phyloP scores from a whole-genome alignment of 768 basidiomycete species.

The Pleurotus tuoliensis region DNA sequence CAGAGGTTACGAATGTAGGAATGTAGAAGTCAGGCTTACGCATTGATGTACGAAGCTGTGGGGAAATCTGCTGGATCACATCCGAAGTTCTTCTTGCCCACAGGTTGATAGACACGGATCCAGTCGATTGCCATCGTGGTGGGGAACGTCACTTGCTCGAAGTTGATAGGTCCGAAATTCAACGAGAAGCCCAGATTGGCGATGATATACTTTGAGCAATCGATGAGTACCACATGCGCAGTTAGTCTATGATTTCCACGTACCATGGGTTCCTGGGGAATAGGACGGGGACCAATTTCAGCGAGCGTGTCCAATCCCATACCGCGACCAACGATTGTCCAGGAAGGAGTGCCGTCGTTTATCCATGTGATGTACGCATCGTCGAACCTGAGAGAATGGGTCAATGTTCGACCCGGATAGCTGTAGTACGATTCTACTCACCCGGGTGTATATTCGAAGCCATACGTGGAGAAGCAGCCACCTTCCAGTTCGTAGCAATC shows the following conservation, averaged over 20 bases:
- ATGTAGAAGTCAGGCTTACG: conserved; percentile 28
- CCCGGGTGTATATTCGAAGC: conserved; percentile 51
- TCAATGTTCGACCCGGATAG: conserved; percentile 16
- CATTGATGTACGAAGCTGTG: conserved; percentile 70
- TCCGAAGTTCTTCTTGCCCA: conserved; percentile 47
- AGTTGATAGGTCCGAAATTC: conserved; percentile 66
- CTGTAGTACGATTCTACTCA: conserved; percentile 13
- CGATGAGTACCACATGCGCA: background rate
- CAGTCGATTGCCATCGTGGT: conserved; percentile 73
- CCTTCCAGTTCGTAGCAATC: conserved; percentile 52
- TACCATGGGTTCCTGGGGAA: conserved; percentile 74
- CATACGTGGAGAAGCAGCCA: conserved; percentile 32
- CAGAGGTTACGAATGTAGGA: background rate
- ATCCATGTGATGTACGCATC: conserved; percentile 69
- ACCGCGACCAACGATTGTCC: conserved; percentile 50
- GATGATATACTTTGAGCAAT: conserved; percentile 52
- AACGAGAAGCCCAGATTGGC: conserved; percentile 67
- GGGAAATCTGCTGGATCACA: conserved; percentile 74
- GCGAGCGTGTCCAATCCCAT: conserved; percentile 46
- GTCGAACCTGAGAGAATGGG: conserved; percentile 33
- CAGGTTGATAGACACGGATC: conserved; percentile 70
- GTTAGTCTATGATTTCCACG: conserved; percentile 3
- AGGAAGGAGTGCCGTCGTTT: conserved; percentile 46
- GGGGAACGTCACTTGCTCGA: conserved; percentile 49
- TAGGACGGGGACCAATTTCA: conserved; percentile 53